Percentiles rank a stretch among this genome's conserved stretches.
phyloP scores from a whole-genome alignment of 345 rosid genomes.

The Salix arbutifolia region DNA sequence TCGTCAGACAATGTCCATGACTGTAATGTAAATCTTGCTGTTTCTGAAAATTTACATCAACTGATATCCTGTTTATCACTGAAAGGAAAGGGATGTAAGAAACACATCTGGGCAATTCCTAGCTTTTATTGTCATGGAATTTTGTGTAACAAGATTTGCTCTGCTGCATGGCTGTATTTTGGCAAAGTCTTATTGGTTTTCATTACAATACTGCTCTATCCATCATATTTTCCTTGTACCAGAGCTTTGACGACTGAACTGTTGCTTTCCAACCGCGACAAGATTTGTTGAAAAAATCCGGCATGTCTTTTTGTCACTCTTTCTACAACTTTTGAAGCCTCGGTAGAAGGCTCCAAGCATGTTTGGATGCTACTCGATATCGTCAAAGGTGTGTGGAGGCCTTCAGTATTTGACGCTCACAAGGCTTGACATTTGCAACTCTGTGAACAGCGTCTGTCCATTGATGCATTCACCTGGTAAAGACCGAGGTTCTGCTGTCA shows the following conservation, averaged over 20 bases:
- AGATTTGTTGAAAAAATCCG: no score
- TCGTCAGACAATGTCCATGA: constrained; percentile 84
- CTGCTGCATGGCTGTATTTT: not conserved
- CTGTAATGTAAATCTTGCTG: constrained; percentile 7
- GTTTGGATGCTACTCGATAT: no score
- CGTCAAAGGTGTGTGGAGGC: no score
- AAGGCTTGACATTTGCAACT: no score
- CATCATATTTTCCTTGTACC: not conserved
- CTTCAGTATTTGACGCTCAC: no score
- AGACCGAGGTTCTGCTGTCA: no score
- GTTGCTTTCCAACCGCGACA: no score
- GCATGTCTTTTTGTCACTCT: no score
- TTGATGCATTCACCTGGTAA: no score
- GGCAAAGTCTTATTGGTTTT: not conserved
- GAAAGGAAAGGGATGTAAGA: not conserved
- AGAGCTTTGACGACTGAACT: not conserved
- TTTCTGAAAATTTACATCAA: not conserved
- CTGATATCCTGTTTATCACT: not conserved
- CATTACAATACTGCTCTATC: not conserved
- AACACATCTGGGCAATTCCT: not conserved
- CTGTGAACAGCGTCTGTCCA: no score
- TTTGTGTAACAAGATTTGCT: not conserved
- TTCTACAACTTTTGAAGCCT: no score
- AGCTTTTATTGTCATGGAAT: not conserved
- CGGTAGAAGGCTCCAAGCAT: no score